Base-by-base conservation (phyloP, 345 rosid genomes). In the Citrus trifoliata region DNA sequence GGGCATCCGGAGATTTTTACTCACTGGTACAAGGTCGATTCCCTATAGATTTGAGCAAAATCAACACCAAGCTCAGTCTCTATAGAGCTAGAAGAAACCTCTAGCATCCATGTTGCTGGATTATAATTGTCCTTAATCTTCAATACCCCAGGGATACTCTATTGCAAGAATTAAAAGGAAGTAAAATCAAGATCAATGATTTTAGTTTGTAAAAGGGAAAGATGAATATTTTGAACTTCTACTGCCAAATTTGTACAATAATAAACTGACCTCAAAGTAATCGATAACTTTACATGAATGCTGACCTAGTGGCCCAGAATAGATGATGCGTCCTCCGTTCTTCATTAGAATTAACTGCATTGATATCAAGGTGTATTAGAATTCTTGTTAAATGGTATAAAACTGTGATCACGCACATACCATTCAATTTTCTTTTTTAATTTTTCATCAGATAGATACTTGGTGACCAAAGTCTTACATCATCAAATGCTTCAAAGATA, bases 31-130 rank as follows among this genome's bases (percentile, higher is more conserved):
- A 81, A 67, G 40, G 74, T 62, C 1, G 90, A 89, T 46, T 85
- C 86, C 71, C n/a, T 67, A 73, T 82, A 89, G 7, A 85, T 68
- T 28, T 66, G 40, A 33, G 79, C 72, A 18, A 83, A 88, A 74
- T 89, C 86, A 72, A 86, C 68, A 30, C 89, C 83, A 70, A 86
- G 83, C 64, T 78, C 80, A 27, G 80, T 79, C 63, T 88, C 89
- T 33, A 75, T 25, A 25, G 90, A 81, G 42, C 70, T 74, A 38
- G 80, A 83, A 58, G 87, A 82, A 80, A 88, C 79, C 61, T 89
- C 87, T 18, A 88, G 78, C 85, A 88, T 77, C 91, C 88, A 89
- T 30, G 93, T 86, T 16, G 89, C 85, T 25, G 91, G 93, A 79
- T 86, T 89, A 70, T 78, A 77, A 58, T 85, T 85, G 10, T 81